Evolutionary conservation across 805 yeast species (phyloP), one percentile per base, ranked within the genome.

Genomic region (Sugiyamaella lignohabitans): DNA sequence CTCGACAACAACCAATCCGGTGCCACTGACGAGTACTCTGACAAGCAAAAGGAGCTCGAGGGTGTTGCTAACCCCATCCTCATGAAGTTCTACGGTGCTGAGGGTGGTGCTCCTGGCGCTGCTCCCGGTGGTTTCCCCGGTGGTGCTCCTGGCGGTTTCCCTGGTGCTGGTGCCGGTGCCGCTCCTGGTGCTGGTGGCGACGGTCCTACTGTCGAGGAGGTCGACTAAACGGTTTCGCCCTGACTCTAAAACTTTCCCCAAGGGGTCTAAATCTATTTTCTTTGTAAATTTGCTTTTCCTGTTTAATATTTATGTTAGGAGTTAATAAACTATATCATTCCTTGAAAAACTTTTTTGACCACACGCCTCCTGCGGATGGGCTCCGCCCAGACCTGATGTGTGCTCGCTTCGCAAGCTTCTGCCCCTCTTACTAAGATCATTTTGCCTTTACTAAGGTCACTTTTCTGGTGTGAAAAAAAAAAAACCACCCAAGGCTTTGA

Each of bases 1-100:
- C 82, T 91, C 71, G 98, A 89, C 71, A 78, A 79, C 60, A 87
- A 87, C 77, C 91, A 84, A 73, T 79, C 96, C 56, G 97, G 95
- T 59, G 69, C 95, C 46, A 79, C 86, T 50, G 97, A 91, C 67
- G 98, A 89, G 78, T 89, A 73, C 70, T 76, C 80, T 65, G 95
- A 84, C 73, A 84, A 79, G 76, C 95, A 88, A 77, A 89, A 89
- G 82, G 96, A 88, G 74, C 82, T 89, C 64, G 97, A 91, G 78
- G 84, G 79, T 60, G 76, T 83, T 71, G 95, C 96, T 59, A 89
- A 89, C 79, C 97, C 97, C 70, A 87, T 89, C 73, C 84, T 89
- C 87, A 79, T 87, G 69, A 87, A 89, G 79, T 87, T 93, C 79
- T 91, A 91, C 82, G 93, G 86, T 71, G 68, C 61, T 59, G 95